A percentile compares a stretch with the other conserved stretches of the same genome.
Evolutionary conservation across 176 grass and related monocot species (phyloP).

Genomic region (Rhynchospora pubera): DNA sequence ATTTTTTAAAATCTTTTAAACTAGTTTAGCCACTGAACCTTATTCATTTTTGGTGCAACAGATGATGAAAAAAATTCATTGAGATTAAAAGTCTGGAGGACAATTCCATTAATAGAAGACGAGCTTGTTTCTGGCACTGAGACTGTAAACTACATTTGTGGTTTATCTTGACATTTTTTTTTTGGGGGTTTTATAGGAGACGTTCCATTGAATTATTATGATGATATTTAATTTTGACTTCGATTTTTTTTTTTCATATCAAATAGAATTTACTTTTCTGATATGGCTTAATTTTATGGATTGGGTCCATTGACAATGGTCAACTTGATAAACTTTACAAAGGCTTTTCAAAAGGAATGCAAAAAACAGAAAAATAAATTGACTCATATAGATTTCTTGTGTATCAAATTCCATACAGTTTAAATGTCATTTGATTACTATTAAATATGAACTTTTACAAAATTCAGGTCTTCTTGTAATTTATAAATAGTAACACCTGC

Average conservation of each 20-base stretch:
- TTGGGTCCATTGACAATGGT: too few species aligned
- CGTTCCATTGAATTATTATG: too few species aligned
- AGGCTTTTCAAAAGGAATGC: too few species aligned
- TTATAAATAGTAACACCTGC: too few species aligned
- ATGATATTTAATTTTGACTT: neutral
- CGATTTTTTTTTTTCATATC: neutral
- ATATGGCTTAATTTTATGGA: neutral
- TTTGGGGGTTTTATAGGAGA: too few species aligned
- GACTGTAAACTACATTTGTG: conserved; percentile 41
- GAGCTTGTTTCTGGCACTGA: conserved; percentile 60
- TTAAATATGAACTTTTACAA: too few species aligned
- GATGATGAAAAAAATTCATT: conserved; percentile 35
- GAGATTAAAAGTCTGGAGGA: conserved; percentile 78
- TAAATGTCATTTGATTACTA: too few species aligned
- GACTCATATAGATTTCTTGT: too few species aligned
- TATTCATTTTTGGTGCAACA: conserved; percentile 24
- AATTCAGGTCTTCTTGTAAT: too few species aligned
- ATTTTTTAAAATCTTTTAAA: neutral
- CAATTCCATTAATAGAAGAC: conserved; percentile 68
- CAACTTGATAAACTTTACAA: neutral
- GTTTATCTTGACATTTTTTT: conserved; percentile 25
- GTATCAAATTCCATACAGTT: too few species aligned
- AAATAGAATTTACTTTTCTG: neutral
- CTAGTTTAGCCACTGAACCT: neutral
- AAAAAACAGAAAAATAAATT: too few species aligned